Evolutionary conservation across 768 basidiomycete genomes (phyloP), one percentile per base, ranked within the genome.

Genomic region (Sarcodon aspratus): DNA sequence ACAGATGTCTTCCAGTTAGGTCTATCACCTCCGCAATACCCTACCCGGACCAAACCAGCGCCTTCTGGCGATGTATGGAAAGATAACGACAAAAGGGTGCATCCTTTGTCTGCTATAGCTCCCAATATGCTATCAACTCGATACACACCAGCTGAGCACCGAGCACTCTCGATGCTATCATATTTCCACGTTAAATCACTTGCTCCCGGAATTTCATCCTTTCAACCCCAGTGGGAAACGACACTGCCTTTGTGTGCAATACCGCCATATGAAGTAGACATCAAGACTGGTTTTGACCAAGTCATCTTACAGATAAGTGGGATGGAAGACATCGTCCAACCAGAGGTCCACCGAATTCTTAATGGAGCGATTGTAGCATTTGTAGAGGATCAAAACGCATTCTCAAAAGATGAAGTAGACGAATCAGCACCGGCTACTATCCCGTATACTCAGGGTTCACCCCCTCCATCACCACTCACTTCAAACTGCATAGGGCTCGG

Each of bases 281-380:
- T 73, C 56, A 58, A 60, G 0, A 58, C 63, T 8, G 80, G 79
- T 0, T 66, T 92, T 42, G 79, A 86, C 48, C 67, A 67, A 15
- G 67, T 96, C 37, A 63, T 85, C 40, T 66, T 96, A 36, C 69
- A 72, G 0, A 91, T 91, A 4, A 69, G 83, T 7, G 90, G 86
- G 4, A 69, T 72, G 9, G 92, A 95, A 55, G 90, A 92, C 50
- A 80, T 97, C 32, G 72, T 84, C 0, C 68, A 72, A 6, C 69
- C 74, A 1, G 91, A 97, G 58, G 60, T 95, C 2, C 64, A 60
- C 2, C 67, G 77, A 4, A 89, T 88, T 0, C 68, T 97, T 33
- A 91, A 90, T 50, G 86, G 86, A 0, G 79, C 82, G 1, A 55
- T 97, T 33, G 86, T 96, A 3, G 92, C 76, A 0, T 72, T 97